These are phyloP conservation scores for Rhizodiscina lignyota DNA, from an alignment of 495 filamentous ascomycete genomes.

Conservation along the genomic window DNA sequence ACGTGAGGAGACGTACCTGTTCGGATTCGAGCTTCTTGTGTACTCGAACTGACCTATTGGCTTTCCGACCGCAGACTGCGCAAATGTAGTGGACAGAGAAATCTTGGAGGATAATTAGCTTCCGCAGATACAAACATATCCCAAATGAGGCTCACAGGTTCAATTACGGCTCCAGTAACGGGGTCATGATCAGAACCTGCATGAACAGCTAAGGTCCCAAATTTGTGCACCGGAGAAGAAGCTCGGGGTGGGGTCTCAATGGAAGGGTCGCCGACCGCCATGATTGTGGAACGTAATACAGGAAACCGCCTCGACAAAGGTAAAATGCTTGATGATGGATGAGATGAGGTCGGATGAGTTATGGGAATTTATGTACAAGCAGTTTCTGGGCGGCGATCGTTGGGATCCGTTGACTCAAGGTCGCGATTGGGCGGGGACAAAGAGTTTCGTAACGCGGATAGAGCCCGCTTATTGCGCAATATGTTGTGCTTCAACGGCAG, in stretches of 20 bases:
- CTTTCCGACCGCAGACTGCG: constrained; percentile 66
- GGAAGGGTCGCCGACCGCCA: constrained; percentile 19
- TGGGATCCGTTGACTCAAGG: too few relatives aligned
- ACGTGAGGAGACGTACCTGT: constrained; percentile 33
- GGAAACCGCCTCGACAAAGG: too few relatives aligned
- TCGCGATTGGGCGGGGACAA: too few relatives aligned
- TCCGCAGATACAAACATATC: not conserved
- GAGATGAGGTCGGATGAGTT: too few relatives aligned
- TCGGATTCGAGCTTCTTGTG: constrained; percentile 80
- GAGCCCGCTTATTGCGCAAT: too few relatives aligned
- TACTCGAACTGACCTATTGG: constrained; percentile 85
- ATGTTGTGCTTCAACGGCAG: too few relatives aligned
- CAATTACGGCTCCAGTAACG: constrained; percentile 84
- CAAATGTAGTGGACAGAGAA: constrained; percentile 88
- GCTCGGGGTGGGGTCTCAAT: constrained; percentile 42
- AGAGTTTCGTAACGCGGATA: too few relatives aligned
- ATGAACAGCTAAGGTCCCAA: constrained; percentile 89
- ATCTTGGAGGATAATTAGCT: constrained; percentile 35
- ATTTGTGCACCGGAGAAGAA: constrained; percentile 46
- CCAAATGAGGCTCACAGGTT: constrained; percentile 35
- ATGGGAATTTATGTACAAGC: too few relatives aligned
- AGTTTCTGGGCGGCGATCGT: too few relatives aligned
- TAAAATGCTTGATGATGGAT: too few relatives aligned
- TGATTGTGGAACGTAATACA: constrained; percentile 16
- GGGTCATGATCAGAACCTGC: constrained; percentile 83